Conservation (phyloP, 2,329 filamentous ascomycete genomes). For the Ceratocystis colombiana region DNA sequence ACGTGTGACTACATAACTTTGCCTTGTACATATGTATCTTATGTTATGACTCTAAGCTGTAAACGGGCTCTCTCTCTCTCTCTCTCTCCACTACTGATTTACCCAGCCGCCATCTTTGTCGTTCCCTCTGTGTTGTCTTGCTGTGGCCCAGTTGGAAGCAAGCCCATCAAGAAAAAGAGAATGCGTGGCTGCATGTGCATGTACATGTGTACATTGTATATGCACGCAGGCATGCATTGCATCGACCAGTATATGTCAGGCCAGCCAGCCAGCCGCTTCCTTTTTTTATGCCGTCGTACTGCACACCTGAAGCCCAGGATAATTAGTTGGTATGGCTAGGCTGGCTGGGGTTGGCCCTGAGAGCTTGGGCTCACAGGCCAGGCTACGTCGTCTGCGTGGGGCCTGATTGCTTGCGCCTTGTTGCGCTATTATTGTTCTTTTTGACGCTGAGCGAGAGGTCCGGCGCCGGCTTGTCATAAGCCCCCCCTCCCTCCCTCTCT, state of each 20-base stretch:
- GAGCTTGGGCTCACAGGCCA: background rate
- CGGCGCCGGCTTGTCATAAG: background rate
- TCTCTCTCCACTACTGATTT: background rate
- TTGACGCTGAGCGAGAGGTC: background rate
- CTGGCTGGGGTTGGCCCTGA: background rate
- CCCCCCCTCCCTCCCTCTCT: too few species aligned
- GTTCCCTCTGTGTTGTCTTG: background rate
- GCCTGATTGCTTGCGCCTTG: background rate
- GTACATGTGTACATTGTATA: background rate
- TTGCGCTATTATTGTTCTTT: conserved; percentile 11
- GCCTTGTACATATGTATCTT: background rate
- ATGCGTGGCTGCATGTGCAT: conserved; percentile 1
- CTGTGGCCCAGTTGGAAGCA: too few species aligned
- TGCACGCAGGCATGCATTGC: conserved; percentile 3
- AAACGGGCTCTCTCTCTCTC: background rate
- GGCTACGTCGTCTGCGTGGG: background rate
- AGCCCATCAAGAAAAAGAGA: background rate
- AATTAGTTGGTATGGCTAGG: background rate
- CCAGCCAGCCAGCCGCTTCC: background rate
- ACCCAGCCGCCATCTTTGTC: background rate
- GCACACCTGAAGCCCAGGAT: background rate
- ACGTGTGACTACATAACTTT: background rate
- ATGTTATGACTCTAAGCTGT: conserved; percentile 2
- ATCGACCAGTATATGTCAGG: background rate
- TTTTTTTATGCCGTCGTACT: background rate